These are phyloP conservation scores for Pezicula carpinea DNA, from an alignment of 2,329 filamentous ascomycete species.

Conservation along the genomic window DNA sequence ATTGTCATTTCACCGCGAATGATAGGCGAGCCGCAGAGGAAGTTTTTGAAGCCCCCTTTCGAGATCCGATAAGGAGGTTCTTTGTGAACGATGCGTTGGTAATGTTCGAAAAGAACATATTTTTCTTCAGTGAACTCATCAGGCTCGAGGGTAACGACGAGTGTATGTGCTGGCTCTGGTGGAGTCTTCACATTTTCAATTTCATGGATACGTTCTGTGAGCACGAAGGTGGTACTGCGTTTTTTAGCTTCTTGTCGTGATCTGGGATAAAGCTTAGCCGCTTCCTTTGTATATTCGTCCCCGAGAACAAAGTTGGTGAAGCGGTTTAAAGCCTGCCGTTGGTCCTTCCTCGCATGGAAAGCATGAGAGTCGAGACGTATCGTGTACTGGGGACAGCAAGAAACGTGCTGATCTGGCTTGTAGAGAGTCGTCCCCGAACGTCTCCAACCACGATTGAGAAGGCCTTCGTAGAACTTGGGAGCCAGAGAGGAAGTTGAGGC, in stretches of 20 bases:
- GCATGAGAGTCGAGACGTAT: constrained; percentile 64
- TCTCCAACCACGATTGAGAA: constrained; percentile 75
- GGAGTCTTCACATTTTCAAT: constrained; percentile 52
- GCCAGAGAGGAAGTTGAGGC: constrained; percentile 56
- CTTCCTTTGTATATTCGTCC: constrained; percentile 60
- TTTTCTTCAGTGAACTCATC: constrained; percentile 74
- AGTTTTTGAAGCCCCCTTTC: constrained; percentile 59
- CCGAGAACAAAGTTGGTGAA: constrained; percentile 71
- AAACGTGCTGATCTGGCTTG: constrained; percentile 69
- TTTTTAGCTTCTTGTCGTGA: constrained; percentile 61
- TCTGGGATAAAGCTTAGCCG: constrained; percentile 59
- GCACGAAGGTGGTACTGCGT: constrained; percentile 62
- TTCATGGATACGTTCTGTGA: constrained; percentile 65
- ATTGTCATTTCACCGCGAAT: constrained; percentile 36
- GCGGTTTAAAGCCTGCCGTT: constrained; percentile 70
- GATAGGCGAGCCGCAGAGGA: constrained; percentile 70
- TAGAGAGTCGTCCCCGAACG: constrained; percentile 69
- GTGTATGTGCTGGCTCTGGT: constrained; percentile 60
- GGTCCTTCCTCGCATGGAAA: constrained; percentile 65
- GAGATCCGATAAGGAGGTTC: constrained; percentile 58
- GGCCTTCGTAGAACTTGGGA: constrained; percentile 62
- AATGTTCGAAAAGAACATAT: constrained; percentile 66
- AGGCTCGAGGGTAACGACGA: constrained; percentile 66
- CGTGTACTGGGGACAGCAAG: constrained; percentile 91
- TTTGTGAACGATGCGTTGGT: constrained; percentile 69